Evolutionary conservation across 2,329 filamentous ascomycete species (phyloP), one percentile per base, ranked within the genome.

Genomic region (Diatrype stigma): DNA sequence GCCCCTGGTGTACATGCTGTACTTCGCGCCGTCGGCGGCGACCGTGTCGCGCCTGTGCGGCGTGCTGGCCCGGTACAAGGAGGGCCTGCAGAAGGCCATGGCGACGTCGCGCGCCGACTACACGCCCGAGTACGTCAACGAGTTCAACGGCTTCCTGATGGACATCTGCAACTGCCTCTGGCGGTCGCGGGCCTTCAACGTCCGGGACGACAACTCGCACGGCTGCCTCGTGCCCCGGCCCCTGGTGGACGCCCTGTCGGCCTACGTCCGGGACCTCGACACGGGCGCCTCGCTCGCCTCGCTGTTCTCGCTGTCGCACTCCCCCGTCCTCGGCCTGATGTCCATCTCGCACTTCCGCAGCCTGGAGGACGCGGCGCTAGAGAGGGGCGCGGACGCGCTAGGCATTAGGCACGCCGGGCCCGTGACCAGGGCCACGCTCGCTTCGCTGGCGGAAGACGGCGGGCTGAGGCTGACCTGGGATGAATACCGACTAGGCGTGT

Each of bases 161-260:
- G 90, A 96, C 64, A 79, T 91, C 30, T 92, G 89, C 73, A 95
- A 95, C 64, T 83, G 88, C 47, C 67, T 94, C 45, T 95, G 90
- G 90, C 81, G 89, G 8, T 81, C 82, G 21, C 81, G 85, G 12
- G 90, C 86, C 1, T 86, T 95, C 52, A 82, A 82, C 51, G 72
- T 72, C 12, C 73, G 74, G 2, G 88, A 93, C 56, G 71, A 78
- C n/a, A 84, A 84, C 60, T 76, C 82, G 2, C 74, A 77, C 48
- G 82, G 80, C 8, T 84, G 80, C 58, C 68, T 78, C 52, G 57
- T 81, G 6, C 66, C 78, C 14, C 60, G 62, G 11, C 54, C 70
- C 0, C 72, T 84, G 1, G 70, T 80, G 14, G 61, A 70, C 8
- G 61, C 63, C 2, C 68, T 85, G 35, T 67, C 71, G 6, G 59